Evolutionary conservation across 768 basidiomycete genomes (phyloP), one percentile per base, ranked within the genome.

Genomic region (Dacryopinax spathularia): DNA sequence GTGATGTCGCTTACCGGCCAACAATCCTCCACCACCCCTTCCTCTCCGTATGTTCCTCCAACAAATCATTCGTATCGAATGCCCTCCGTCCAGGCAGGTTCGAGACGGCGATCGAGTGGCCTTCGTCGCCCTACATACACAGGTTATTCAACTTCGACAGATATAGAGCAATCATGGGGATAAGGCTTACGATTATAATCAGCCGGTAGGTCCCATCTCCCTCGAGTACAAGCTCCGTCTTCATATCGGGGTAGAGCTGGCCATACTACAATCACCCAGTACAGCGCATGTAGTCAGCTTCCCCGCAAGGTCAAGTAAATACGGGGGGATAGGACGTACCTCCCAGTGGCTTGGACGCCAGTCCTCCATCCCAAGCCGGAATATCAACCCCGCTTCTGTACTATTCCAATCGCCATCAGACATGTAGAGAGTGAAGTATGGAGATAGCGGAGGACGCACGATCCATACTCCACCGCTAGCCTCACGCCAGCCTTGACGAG

Each of bases 401-500:
- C 48, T 56, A 56, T 9, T 22, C 5, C 2, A 15, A 15, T 27
- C 5, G 12, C 10, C 15, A 20, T 9, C 6, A 56, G 25, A 15
- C 22, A 18, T 20, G 25, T 9, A 9, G 9, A 18, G 13, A 15
- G 25, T 18, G 29, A 4, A 31, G n/a, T n/a, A n/a, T n/a, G n/a
- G n/a, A n/a, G n/a, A n/a, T n/a, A 31, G 25, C 3, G 18, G 48
- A 5, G 5, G 5, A 56, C 48, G 10, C 7, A 56, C 39, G 35
- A 64, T 20, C 66, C 64, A 56, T 67, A 67, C 18, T 34, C 15
- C 13, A 33, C 27, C 6, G 39, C 13, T 18, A 73, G 16, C n/a
- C 63, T 64, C 29, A 72, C 60, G 16, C 72, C 72, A 39, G 68
- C 62, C 9, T 60, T 43, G 37, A 65, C 65, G 22, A 73, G 65